Percentiles rank a stretch among this genome's conserved stretches.
phyloP scores from a whole-genome alignment of 192 early-diverging fungal species.

The Haplosporangium gracile region DNA sequence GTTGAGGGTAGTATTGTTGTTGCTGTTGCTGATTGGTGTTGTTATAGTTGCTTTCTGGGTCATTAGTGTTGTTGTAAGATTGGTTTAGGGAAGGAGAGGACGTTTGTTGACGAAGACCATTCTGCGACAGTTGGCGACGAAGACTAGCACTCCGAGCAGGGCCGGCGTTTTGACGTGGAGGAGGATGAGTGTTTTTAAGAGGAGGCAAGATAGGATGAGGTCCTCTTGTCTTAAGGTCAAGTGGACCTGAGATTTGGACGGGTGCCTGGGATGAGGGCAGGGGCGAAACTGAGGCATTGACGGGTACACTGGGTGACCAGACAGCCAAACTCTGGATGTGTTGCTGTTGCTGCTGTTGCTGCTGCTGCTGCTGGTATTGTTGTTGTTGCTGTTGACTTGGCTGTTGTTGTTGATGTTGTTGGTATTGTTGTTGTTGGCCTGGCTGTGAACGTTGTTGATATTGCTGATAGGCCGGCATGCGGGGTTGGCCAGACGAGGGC shows the following conservation, averaged over 20 bases:
- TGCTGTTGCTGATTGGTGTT: slow-evolving; percentile 14
- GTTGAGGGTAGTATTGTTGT: not conserved
- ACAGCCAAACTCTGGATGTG: slow-evolving; percentile 32
- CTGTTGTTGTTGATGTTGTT: slow-evolving; percentile 21
- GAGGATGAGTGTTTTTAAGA: slow-evolving; percentile 30
- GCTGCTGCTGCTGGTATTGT: slow-evolving; percentile 14
- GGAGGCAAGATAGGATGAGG: slow-evolving; percentile 37
- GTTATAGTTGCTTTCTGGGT: slow-evolving; percentile 1
- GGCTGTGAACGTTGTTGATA: slow-evolving; percentile 28
- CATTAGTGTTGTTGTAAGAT: slow-evolving; percentile 12
- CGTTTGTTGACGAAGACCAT: slow-evolving; percentile 12
- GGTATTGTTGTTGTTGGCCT: slow-evolving; percentile 34
- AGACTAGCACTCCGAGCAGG: slow-evolving; percentile 28
- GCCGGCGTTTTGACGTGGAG: slow-evolving; percentile 5
- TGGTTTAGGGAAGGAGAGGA: slow-evolving; percentile 23
- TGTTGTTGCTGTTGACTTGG: slow-evolving; percentile 32
- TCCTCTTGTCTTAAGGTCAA: slow-evolving; percentile 39
- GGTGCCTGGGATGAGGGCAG: not conserved
- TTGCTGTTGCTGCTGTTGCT: slow-evolving; percentile 21
- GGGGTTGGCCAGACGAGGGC: not conserved
- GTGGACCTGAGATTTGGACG: slow-evolving; percentile 42
- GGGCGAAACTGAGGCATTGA: slow-evolving; percentile 15
- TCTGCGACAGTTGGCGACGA: slow-evolving; percentile 38
- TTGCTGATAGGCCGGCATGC: slow-evolving; percentile 22
- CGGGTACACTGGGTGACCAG: slow-evolving; percentile 35